Evolutionary conservation across 177 flowering plant genomes (phyloP).

Genomic region (Vitis hybrid): DNA sequence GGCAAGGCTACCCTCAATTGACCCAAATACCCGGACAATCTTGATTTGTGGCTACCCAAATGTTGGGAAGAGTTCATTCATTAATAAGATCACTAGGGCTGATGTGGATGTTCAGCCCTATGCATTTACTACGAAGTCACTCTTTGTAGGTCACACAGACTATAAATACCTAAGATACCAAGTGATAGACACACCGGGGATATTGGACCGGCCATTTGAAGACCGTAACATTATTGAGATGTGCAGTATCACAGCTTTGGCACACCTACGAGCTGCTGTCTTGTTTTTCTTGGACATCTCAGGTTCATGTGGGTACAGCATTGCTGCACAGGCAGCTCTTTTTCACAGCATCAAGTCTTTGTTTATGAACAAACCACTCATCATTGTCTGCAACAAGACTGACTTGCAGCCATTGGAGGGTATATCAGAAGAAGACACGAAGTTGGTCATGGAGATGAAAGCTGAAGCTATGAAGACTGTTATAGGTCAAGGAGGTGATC

Average conservation of each 20-base stretch:
- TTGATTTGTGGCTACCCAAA: conserved; percentile 75
- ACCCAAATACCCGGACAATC: conserved; percentile 63
- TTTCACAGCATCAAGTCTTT: conserved; percentile 89
- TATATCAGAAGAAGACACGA: conserved; percentile 74
- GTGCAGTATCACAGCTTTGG: conserved; percentile 93
- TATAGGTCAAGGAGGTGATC: conserved; percentile 68
- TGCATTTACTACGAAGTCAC: conserved; percentile 73
- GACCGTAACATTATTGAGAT: conserved; percentile 90
- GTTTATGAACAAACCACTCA: conserved; percentile 82
- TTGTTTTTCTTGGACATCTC: conserved; percentile 84
- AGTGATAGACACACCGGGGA: conserved; percentile 76
- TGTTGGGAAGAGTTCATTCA: conserved; percentile 73
- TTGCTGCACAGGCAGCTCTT: conserved; percentile 87
- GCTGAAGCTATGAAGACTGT: conserved; percentile 82
- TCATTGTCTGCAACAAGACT: conserved; percentile 87
- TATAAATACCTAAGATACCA: conserved; percentile 63
- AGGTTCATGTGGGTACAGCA: conserved; percentile 87
- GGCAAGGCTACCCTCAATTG: conserved; percentile 73
- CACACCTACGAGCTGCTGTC: conserved; percentile 87
- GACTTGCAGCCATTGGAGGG: conserved; percentile 87
- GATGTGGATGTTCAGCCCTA: conserved; percentile 80
- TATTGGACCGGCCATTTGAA: conserved; percentile 86
- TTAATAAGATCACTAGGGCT: conserved; percentile 67
- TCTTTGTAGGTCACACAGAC: conserved; percentile 75
- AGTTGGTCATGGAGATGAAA: conserved; percentile 79